Percentiles rank a stretch among this genome's conserved stretches.
Conservation (phyloP, 208 protist genomes). For the Perkinsela sp. region DNA sequence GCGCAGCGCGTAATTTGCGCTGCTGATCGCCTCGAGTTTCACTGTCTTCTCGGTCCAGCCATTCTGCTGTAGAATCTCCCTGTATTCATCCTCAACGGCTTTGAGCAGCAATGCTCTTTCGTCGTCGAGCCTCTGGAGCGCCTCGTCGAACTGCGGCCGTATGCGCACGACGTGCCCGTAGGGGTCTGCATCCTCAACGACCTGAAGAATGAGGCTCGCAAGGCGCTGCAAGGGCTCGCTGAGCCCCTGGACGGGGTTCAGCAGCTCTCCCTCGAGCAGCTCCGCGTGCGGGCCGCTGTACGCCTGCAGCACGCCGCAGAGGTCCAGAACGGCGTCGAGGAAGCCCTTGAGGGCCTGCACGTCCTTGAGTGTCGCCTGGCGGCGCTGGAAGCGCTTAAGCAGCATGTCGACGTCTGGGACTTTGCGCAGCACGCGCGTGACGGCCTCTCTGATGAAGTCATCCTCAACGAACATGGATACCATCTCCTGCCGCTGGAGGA, state of each 20-base stretch:
- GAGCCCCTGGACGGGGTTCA: slow-evolving; percentile 51
- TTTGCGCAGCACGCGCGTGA: slow-evolving; percentile 40
- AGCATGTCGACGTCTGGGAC: slow-evolving; percentile 73
- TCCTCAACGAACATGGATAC: slow-evolving; percentile 70
- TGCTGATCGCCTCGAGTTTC: slow-evolving; percentile 55
- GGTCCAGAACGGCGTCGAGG: slow-evolving; percentile 22
- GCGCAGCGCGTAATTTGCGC: slow-evolving; percentile 62
- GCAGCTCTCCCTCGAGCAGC: slow-evolving; percentile 42
- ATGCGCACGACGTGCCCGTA: slow-evolving; percentile 46
- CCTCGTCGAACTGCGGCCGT: slow-evolving; percentile 70
- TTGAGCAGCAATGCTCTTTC: slow-evolving; percentile 20
- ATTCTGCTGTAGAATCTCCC: slow-evolving; percentile 19
- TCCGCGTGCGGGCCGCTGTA: slow-evolving; percentile 24
- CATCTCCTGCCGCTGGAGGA: slow-evolving; percentile 68
- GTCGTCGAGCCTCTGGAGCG: slow-evolving; percentile 43
- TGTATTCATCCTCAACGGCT: slow-evolving; percentile 42
- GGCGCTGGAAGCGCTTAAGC: slow-evolving; percentile 60
- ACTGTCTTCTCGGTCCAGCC: slow-evolving; percentile 58
- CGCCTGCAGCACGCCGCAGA: slow-evolving; percentile 23
- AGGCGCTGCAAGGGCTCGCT: slow-evolving; percentile 40
- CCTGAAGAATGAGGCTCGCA: slow-evolving; percentile 34
- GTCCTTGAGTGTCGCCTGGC: slow-evolving; percentile 45
- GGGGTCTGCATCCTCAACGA: slow-evolving; percentile 22
- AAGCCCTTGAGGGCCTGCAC: slow-evolving; percentile 48
- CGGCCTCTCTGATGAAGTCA: slow-evolving; percentile 33